Evolutionary conservation across 768 basidiomycete species (phyloP).

Genomic region (Psilocybe sp.): DNA sequence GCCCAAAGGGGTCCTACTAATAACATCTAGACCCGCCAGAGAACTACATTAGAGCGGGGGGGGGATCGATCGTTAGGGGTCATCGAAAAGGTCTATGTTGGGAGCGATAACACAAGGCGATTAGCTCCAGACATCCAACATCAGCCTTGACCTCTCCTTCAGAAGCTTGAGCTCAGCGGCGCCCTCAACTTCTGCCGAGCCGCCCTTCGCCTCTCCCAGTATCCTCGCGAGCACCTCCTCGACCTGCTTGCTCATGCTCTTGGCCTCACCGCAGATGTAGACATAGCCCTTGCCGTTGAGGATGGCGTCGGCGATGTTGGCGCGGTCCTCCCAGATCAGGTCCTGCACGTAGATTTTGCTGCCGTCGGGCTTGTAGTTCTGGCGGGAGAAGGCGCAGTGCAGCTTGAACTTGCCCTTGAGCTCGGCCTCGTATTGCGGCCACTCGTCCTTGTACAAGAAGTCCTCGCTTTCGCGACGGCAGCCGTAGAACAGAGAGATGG

Average conservation of each 20-base stretch:
- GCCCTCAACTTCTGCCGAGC: slow-evolving; percentile 83
- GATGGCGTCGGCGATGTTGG: slow-evolving; percentile 83
- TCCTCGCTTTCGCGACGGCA: slow-evolving; percentile 89
- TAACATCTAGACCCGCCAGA: too few relatives aligned
- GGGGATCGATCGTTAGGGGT: slow-evolving; percentile 4
- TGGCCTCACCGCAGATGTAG: slow-evolving; percentile 96
- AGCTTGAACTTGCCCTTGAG: slow-evolving; percentile 90
- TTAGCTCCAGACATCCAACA: slow-evolving; percentile 90
- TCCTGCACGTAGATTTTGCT: slow-evolving; percentile 99
- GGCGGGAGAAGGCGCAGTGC: slow-evolving; percentile 88
- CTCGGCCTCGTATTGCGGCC: slow-evolving; percentile 83
- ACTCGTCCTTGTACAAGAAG: slow-evolving; percentile 94
- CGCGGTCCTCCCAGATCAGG: slow-evolving; percentile 84
- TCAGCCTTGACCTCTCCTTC: slow-evolving; percentile 88
- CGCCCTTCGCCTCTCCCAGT: slow-evolving; percentile 93
- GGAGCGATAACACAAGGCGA: slow-evolving; percentile 3
- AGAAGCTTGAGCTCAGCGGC: slow-evolving; percentile 88
- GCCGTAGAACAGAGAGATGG: slow-evolving; percentile 93
- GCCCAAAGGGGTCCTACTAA: too few relatives aligned
- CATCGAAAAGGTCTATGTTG: slow-evolving; percentile 9
- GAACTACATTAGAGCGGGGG: too few relatives aligned
- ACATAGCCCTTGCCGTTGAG: slow-evolving; percentile 95
- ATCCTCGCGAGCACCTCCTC: slow-evolving; percentile 84
- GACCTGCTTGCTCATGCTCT: slow-evolving; percentile 93
- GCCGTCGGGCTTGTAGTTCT: slow-evolving; percentile 85